phyloP scores from a whole-genome alignment of 1,284 basidiomycete genomes.

The Tremellales sp. region DNA sequence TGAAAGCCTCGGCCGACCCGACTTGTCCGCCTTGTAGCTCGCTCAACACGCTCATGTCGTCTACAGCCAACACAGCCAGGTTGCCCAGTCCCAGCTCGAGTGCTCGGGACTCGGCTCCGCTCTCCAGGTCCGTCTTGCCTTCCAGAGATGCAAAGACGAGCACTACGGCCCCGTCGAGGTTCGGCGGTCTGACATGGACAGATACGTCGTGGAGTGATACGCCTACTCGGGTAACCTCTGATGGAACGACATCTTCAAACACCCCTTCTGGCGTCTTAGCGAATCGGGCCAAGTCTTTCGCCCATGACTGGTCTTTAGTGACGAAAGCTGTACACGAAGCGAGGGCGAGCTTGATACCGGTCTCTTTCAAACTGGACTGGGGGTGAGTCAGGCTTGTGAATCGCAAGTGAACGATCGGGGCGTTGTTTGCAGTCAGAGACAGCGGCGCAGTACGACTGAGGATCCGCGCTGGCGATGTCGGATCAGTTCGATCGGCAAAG shows the following conservation, averaged over 20 bases:
- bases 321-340: slow-evolving; percentile 64
- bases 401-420: slow-evolving; percentile 58
- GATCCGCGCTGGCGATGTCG: slow-evolving; percentile 12
- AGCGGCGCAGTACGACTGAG: slow-evolving; percentile 33
- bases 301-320: slow-evolving; percentile 63
- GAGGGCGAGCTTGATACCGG: slow-evolving; percentile 62
- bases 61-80: slow-evolving; percentile 58
- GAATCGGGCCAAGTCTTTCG: slow-evolving; percentile 63
- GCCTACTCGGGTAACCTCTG: slow-evolving; percentile 71
- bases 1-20: slow-evolving; percentile 58
- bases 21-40: slow-evolving; percentile 18
- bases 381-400: slow-evolving; percentile 65
- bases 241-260: slow-evolving; percentile 90
- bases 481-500: slow-evolving; percentile 41
- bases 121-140: slow-evolving; percentile 67
- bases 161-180: slow-evolving; percentile 61
- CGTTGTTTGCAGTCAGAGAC: slow-evolving; percentile 23
- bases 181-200: slow-evolving; percentile 59
- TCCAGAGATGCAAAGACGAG: slow-evolving; percentile 63
- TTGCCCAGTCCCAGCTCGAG: slow-evolving; percentile 55
- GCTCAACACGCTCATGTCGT: slow-evolving; percentile 54
- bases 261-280: slow-evolving; percentile 84
- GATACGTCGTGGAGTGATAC: slow-evolving; percentile 68
- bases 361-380: slow-evolving; percentile 71
- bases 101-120: slow-evolving; percentile 58